These are phyloP conservation scores for Paramecium octaurelia DNA, from an alignment of 73 alveolate genomes.

Conservation along the genomic window DNA sequence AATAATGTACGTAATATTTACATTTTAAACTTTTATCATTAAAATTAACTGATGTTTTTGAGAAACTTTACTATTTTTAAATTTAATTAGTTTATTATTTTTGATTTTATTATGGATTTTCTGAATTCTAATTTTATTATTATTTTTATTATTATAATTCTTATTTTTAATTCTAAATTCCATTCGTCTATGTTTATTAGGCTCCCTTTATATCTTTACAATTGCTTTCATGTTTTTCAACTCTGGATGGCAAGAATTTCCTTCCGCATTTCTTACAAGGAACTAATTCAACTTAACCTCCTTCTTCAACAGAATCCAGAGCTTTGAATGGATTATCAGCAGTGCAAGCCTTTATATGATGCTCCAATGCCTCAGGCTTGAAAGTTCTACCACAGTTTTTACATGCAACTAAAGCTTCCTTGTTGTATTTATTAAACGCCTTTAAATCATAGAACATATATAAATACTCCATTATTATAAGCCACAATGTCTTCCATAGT, in stretches of 20 bases:
- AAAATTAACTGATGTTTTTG: not conserved
- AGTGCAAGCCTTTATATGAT: slow-evolving; percentile 78
- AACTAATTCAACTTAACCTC: slow-evolving; percentile 51
- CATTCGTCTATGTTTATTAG: not conserved
- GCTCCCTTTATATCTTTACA: slow-evolving; percentile 55
- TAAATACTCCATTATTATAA: not conserved
- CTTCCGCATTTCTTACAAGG: slow-evolving; percentile 83
- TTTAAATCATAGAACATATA: not conserved
- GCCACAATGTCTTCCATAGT: slow-evolving; percentile 33
- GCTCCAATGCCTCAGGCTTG: slow-evolving; percentile 85
- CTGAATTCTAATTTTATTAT: not conserved
- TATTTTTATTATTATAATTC: not conserved
- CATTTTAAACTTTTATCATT: not conserved
- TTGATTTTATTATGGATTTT: not conserved
- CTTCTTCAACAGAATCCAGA: not conserved
- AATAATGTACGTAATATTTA: not conserved
- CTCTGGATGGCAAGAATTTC: slow-evolving; percentile 77
- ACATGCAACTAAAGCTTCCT: slow-evolving; percentile 78
- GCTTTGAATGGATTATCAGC: slow-evolving; percentile 61
- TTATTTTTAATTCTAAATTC: not conserved
- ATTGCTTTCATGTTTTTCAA: slow-evolving; percentile 67
- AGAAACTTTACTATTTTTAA: not conserved
- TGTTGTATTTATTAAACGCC: slow-evolving; percentile 64
- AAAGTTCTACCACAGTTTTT: slow-evolving; percentile 88
- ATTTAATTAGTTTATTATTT: not conserved